Evolutionary conservation across 768 basidiomycete genomes (phyloP), one percentile per base, ranked within the genome.

Genomic region (Termitomyces sp.): DNA sequence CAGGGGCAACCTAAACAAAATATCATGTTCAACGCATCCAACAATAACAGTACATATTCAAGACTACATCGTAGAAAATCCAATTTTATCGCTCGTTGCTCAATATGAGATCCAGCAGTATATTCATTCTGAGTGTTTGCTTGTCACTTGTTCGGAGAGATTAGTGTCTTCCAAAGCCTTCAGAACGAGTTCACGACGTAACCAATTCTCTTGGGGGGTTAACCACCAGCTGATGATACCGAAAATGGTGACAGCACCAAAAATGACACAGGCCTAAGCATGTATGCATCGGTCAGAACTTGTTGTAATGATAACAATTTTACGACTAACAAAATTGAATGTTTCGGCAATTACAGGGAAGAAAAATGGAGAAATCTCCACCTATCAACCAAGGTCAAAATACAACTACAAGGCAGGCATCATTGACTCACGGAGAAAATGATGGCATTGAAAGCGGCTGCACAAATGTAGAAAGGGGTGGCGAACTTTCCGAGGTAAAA

Each of bases 321-420:
- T n/a, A n/a, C 5, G 2, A 80, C 88, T 72, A 60, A 92, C 91
- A 66, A 92, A 95, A 72, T 96, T 96, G 78, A 95, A 93, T 1
- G 80, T 87, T 58, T 82, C 71, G 0, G 87, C 79, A 10, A 77
- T 84, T 30, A 92, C 88, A 0, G 94, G 94, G 77, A 91, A 96
- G 70, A 78, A 83, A 78, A 93, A 95, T 0, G 94, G 94, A 26
- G 93, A 94, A 54, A 91, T 77, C 77, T 88, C 84, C 61, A 89
- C 86, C 91, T 91, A 60, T 20, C 48, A 24, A 45, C 59, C 30
- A 37, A 33, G 33, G 63, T 60, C 47, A 55, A 32, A 32, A n/a
- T n/a, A 50, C 30, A 18, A 55, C 26, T 22, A 24, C 30, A 37
- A 14, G 24, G 6, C n/a, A 33, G 18, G 45, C n/a, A 20, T n/a